Evolutionary conservation across 2,329 filamentous ascomycete genomes (phyloP), one percentile per base, ranked within the genome.

Genomic region (Neopestalotiopsis rosae): DNA sequence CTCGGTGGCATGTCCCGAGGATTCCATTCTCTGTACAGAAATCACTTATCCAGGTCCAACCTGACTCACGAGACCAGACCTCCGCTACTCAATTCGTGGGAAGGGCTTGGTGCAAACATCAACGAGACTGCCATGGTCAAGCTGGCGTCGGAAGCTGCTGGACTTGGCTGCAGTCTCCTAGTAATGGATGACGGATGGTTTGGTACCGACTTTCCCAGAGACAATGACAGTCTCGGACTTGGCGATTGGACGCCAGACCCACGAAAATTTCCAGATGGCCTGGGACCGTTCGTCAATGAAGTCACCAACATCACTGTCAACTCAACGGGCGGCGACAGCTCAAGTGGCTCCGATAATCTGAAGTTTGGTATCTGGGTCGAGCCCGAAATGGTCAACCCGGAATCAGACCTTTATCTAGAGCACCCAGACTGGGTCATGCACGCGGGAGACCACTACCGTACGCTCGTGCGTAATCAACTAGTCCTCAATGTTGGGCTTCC

Each of bases 151-250:
- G 84, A 89, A 71, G 84, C 89, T 0, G 88, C 89, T 0, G 82
- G 84, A 2, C 81, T 91, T 1, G 90, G 90, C 1, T 84, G 88
- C n/a, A 85, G 87, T 71, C 83, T 92, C 0, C 89, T 92, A 59
- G 90, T 91, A 0, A 84, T 89, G 61, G 90, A 92, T 58, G 90
- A 92, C 69, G 90, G 90, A 3, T 92, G 89, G 90, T 92, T 92
- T 62, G 90, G 90, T 14, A 80, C 83, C n/a, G 81, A 90, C 45
- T 87, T 90, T 69, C 89, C 90, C 0, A 88, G 90, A 0, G 74
- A 86, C 28, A 84, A 85, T 42, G 89, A 91, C 71, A 81, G 82
- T 0, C 81, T 86, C 1, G 89, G 89, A 1, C 82, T 92, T 0
- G 90, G 90, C 5, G 90, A 92, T 79, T 91, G 90, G 90, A 80